Evolutionary conservation across 768 basidiomycete genomes (phyloP), one percentile per base, ranked within the genome.

Genomic region (Collybia sordida): DNA sequence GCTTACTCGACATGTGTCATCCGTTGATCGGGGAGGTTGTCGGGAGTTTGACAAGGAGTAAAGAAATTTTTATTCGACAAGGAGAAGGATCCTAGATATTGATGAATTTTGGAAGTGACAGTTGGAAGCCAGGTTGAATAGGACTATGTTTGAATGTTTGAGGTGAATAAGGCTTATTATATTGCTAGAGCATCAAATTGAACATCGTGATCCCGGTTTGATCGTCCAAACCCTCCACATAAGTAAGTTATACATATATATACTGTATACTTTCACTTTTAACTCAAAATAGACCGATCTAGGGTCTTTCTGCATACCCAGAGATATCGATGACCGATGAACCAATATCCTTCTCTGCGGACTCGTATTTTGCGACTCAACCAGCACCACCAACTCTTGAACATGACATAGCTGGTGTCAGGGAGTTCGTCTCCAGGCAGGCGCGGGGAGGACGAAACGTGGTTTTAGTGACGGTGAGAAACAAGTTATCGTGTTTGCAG

Each of bases 301-400:
- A 12, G 17, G 25, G 43, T 41, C 3, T 38, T 17, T 21, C 42
- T 14, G 14, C 3, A 19, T 31, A 22, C 44, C 40, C 43, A 28
- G 17, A 21, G 52, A 17, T 38, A 22, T 24, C 42, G 22, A 55
- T 58, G 56, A 42, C 38, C 21, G 47, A 31, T 25, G 66, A 69
- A 53, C 63, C 71, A 37, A 68, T 70, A 23, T 66, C 74, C 6
- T 95, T 96, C 72, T 93, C 90, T 14, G 89, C 94, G 21, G 90
- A 94, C 55, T 75, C 78, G 2, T 98, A 98, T 73, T 99, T 97
- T 63, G 84, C 81, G 44, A 93, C 91, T 0, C 94, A 99, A 60
- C 77, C 76, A 15, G 84, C 86, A 7, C 97, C 97, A 1, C 61
- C 81, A 1, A 77, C 78, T 6, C 81, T 99, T 14, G 78, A 88